A percentile compares a stretch with the other conserved stretches of the same genome.
Conservation (phyloP, 768 basidiomycete species). For the Suillus decipiens region DNA sequence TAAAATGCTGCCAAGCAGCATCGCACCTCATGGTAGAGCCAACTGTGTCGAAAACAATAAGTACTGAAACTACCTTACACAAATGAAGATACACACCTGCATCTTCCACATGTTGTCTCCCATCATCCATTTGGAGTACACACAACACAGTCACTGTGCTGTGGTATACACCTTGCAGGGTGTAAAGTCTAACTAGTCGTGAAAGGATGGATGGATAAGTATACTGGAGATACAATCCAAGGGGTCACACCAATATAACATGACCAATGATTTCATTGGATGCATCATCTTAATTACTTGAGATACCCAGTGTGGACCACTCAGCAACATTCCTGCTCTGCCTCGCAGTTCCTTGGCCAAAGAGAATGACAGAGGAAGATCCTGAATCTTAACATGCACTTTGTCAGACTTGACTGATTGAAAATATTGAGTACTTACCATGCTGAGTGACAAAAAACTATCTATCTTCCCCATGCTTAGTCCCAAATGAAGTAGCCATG, state of each 20-base stretch:
- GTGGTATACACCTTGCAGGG: constrained; percentile 19
- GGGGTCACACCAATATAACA: background rate
- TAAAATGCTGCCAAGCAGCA: constrained; percentile 25
- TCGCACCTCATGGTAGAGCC: constrained; percentile 18
- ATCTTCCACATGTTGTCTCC: constrained; percentile 21
- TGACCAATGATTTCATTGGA: too few relatives aligned
- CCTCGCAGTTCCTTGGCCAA: too few relatives aligned
- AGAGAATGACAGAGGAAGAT: too few relatives aligned
- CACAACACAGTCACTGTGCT: constrained; percentile 3
- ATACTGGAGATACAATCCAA: background rate
- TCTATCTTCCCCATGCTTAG: too few relatives aligned
- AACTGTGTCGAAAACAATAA: constrained; percentile 9
- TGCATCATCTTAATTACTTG: too few relatives aligned
- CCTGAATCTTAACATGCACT: too few relatives aligned
- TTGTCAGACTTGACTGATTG: too few relatives aligned
- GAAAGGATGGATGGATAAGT: constrained; percentile 16
- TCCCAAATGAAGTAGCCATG: too few relatives aligned
- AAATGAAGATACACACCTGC: background rate
- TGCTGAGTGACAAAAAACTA: too few relatives aligned
- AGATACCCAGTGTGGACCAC: too few relatives aligned
- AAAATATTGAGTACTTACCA: too few relatives aligned
- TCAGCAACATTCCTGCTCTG: too few relatives aligned
- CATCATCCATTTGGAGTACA: constrained; percentile 25
- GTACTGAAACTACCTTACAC: background rate
- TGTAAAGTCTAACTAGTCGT: constrained; percentile 18